phyloP scores from a whole-genome alignment of 1,139 yeast species.

The Saccharomyces hybrid region DNA sequence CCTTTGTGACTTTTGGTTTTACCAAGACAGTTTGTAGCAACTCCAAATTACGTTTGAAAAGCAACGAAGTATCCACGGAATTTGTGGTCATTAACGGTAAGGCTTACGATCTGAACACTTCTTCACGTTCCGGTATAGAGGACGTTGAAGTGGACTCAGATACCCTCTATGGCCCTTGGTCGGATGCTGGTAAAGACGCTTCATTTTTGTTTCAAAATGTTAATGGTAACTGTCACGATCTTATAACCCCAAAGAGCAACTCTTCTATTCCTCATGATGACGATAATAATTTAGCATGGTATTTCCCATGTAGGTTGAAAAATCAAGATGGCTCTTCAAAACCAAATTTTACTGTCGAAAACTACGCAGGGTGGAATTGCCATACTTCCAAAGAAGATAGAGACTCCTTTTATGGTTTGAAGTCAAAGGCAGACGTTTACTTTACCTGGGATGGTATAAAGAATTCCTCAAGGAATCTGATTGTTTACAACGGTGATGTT shows the following conservation, averaged over 20 bases:
- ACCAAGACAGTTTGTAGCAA: conserved; percentile 73
- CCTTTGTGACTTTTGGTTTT: conserved; percentile 86
- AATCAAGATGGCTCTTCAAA: conserved; percentile 61
- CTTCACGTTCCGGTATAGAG: conserved; percentile 72
- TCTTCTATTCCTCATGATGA: conserved; percentile 61
- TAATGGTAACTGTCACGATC: conserved; percentile 81
- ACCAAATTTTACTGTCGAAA: conserved; percentile 52
- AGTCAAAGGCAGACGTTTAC: conserved; percentile 65
- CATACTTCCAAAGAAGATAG: conserved; percentile 73
- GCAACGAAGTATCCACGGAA: conserved; percentile 51
- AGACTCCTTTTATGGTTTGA: conserved; percentile 52
- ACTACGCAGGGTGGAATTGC: conserved; percentile 83
- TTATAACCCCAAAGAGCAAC: conserved; percentile 66
- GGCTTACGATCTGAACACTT: conserved; percentile 61
- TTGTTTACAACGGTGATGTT: conserved; percentile 83
- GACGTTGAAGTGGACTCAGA: conserved; percentile 65
- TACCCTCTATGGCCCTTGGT: conserved; percentile 71
- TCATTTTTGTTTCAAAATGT: conserved; percentile 89
- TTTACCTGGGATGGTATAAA: conserved; percentile 85
- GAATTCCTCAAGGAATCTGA: conserved; percentile 64
- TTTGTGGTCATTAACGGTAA: conserved; percentile 73
- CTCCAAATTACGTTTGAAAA: conserved; percentile 45
- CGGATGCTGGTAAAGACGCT: conserved; percentile 88
- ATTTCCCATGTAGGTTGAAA: conserved; percentile 81
- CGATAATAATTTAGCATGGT: conserved; percentile 75